Evolutionary conservation across 306 rosid genomes (phyloP).

Genomic region (Rosa persica): DNA sequence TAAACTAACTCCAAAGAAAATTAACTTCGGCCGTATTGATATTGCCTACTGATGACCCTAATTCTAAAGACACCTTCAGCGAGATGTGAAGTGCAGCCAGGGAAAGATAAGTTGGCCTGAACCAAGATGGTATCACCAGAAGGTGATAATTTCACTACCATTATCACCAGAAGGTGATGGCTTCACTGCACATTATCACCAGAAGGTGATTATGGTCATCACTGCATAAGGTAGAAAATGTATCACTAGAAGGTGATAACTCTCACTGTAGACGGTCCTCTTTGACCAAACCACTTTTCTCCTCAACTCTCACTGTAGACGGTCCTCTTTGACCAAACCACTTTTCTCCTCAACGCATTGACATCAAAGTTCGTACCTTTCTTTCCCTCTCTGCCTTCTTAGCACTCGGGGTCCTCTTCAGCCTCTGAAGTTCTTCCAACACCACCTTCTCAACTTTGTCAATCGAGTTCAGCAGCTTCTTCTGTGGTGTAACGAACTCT

Average conservation of each 20-base stretch:
- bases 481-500: constrained; percentile 68
- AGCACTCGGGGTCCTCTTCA: constrained; percentile 65
- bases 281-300: neutral
- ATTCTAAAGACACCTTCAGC: constrained; percentile 11
- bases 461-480: constrained; percentile 67
- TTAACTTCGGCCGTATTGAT: constrained; percentile 23
- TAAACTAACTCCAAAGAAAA: neutral
- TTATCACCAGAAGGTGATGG: constrained; percentile 11
- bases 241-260: constrained; percentile 7
- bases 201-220: neutral
- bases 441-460: constrained; percentile 65
- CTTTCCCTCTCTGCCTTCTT: constrained; percentile 75
- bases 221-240: neutral
- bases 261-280: neutral
- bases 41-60: constrained; percentile 4
- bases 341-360: constrained; percentile 59
- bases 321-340: neutral
- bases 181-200: neutral
- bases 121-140: neutral
- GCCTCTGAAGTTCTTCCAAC: constrained; percentile 59
- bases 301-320: constrained; percentile 30
- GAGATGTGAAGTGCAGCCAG: constrained; percentile 8
- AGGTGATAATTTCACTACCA: neutral
- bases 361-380: constrained; percentile 66
- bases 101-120: neutral